Evolutionary conservation across 2,329 filamentous ascomycete genomes (phyloP), one percentile per base, ranked within the genome.

Genomic region (Graphilbum ipis-grandicollis): DNA sequence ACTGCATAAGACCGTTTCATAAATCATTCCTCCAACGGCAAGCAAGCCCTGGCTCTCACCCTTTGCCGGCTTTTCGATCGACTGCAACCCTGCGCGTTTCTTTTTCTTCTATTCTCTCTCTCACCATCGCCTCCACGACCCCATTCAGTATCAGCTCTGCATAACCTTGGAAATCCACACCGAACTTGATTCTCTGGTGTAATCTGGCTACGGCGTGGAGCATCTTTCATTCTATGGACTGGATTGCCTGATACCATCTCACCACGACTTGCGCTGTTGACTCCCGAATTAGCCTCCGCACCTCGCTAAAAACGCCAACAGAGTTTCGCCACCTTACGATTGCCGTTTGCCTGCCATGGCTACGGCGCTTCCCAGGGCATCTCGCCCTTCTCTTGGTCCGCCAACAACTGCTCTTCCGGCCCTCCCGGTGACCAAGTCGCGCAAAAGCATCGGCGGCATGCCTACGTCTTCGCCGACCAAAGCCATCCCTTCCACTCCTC

Each of bases 341-440:
- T 5, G 23, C 13, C 45, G 30, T 43, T 41, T n/a, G n/a, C n/a
- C n/a, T n/a, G n/a, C n/a, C 12, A 71, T 71, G 65, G 56, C 70
- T 39, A 75, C 75, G 37, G 62, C 77, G 31, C 62, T 82, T 35
- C 78, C 79, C 37, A 68, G 74, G 53, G 68, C 74, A 19, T 68
- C 77, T 15, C 69, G 77, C 54, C 68, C 75, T 19, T 75, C 78
- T 9, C 63, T 75, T 47, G 78, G 75, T 40, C 79, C 83, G 34
- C 79, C 83, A 14, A 74, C 71, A 22, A 68, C 74, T 43, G 71
- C 78, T 21, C 62, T 90, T 19, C 82, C 84, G 31, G 75, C 80
- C 31, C 60, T 92, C 34, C 82, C 84, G 21, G 63, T 80, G 15
- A 57, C 65, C 33, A 90, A 84, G 56, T 74, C 77, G 29, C 70